These are phyloP conservation scores for Fusarium torreyae DNA, from an alignment of 2,329 filamentous ascomycete species.

Conservation along the genomic window DNA sequence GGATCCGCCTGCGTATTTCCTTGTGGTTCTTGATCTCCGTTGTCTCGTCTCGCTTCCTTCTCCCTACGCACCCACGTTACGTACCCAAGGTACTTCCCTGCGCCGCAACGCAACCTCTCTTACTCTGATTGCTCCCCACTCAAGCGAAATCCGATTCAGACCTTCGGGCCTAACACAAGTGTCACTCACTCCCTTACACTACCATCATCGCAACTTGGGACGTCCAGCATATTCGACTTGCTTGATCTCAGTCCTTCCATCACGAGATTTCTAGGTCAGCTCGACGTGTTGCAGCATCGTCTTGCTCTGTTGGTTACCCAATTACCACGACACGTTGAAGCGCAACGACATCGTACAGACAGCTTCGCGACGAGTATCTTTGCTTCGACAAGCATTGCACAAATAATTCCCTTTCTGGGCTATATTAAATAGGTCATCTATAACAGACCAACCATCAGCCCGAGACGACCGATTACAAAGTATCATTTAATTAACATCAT, in stretches of 20 bases:
- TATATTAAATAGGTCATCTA: background rate
- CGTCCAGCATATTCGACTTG: background rate
- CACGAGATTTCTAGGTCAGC: background rate
- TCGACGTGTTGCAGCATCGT: conserved; percentile 1
- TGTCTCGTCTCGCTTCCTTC: background rate
- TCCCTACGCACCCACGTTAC: conserved; percentile 11
- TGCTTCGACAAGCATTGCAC: conserved; percentile 4
- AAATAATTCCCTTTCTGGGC: background rate
- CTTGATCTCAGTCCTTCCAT: background rate
- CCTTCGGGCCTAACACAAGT: conserved; percentile 6
- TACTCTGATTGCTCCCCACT: conserved; percentile 16
- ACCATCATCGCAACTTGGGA: background rate
- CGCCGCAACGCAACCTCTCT: conserved; percentile 9
- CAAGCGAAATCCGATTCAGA: conserved; percentile 6
- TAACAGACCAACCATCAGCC: conserved; percentile 17
- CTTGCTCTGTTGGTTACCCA: background rate
- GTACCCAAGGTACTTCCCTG: conserved; percentile 13
- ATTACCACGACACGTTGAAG: conserved; percentile 1
- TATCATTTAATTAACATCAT: conserved; percentile 27
- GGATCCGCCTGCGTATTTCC: conserved; percentile 5
- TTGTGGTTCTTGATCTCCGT: conserved; percentile 1
- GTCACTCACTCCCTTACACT: conserved; percentile 6
- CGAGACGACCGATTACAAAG: conserved; percentile 15
- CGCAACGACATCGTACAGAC: conserved; percentile 19
- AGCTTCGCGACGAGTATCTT: conserved; percentile 17